Percentiles rank a stretch among this genome's conserved stretches.
Evolutionary conservation across 179 eudicot genomes (phyloP).

Genomic region (Spergularia azorica): DNA sequence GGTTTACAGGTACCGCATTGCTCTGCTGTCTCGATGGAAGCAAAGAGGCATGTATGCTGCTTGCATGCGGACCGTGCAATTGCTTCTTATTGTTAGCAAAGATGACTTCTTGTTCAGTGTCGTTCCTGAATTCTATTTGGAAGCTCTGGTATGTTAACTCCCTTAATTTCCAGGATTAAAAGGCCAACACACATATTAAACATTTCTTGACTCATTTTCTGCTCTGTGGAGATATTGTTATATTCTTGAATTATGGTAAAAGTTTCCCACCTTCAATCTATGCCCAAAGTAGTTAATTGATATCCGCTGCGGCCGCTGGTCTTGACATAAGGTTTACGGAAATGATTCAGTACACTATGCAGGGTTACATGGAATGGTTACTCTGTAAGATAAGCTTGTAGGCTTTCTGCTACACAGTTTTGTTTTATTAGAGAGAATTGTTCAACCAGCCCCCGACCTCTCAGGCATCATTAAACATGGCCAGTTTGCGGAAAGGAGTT

Average conservation of each 20-base stretch:
- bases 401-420: neutral
- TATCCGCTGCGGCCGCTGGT: neutral
- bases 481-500: neutral
- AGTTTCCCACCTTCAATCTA: neutral
- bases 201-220: neutral
- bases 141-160: slow-evolving; percentile 62
- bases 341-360: neutral
- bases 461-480: neutral
- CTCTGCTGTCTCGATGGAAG: slow-evolving; percentile 87
- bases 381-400: too few species aligned
- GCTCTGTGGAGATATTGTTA: too few species aligned
- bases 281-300: neutral
- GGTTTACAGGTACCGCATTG: slow-evolving; percentile 71
- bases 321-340: neutral
- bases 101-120: slow-evolving; percentile 66
- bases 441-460: neutral
- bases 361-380: neutral
- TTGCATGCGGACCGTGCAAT: slow-evolving; percentile 87
- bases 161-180: slow-evolving; percentile 15
- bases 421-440: neutral
- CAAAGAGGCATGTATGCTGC: slow-evolving; percentile 96
- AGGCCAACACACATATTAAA: neutral
- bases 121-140: slow-evolving; percentile 89
- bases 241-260: neutral
- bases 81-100: slow-evolving; percentile 91